A percentile compares a stretch with the other conserved stretches of the same genome.
These are phyloP conservation scores for Pulveroboletus sp. DNA, from an alignment of 768 basidiomycete species.

Conservation along the genomic window DNA sequence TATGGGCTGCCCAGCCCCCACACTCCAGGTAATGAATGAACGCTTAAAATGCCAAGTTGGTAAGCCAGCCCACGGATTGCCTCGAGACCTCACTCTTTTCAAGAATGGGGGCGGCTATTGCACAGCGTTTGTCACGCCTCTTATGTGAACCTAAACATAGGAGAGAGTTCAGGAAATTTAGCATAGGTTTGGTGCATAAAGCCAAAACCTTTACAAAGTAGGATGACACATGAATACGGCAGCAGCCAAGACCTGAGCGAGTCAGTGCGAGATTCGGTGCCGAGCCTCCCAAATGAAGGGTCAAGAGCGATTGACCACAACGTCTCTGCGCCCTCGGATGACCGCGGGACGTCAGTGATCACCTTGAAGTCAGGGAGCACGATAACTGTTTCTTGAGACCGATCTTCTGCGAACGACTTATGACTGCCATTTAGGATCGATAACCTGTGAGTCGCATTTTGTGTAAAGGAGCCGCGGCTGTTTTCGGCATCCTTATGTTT, in stretches of 20 bases:
- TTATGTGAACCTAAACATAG: slow-evolving; percentile 79
- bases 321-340: slow-evolving; percentile 60
- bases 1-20: slow-evolving; percentile 75
- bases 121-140: slow-evolving; percentile 88
- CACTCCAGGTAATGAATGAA: slow-evolving; percentile 61
- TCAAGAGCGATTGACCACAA: slow-evolving; percentile 67
- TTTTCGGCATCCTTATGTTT: slow-evolving; percentile 3
- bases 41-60: slow-evolving; percentile 36
- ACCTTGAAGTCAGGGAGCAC: slow-evolving; percentile 93
- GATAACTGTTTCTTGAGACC: slow-evolving; percentile 72
- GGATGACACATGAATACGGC: slow-evolving; percentile 86
- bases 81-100: slow-evolving; percentile 54
- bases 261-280: slow-evolving; percentile 41
- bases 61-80: slow-evolving; percentile 11
- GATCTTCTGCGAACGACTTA: slow-evolving; percentile 57
- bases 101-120: slow-evolving; percentile 81
- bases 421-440: slow-evolving; percentile 87
- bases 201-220: slow-evolving; percentile 66
- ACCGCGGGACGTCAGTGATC: slow-evolving; percentile 67
- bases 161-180: slow-evolving; percentile 1
- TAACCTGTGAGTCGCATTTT: slow-evolving; percentile 52
- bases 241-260: slow-evolving; percentile 70
- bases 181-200: background rate
- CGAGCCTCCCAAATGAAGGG: slow-evolving; percentile 52
- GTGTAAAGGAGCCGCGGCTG: slow-evolving; percentile 51